Conservation (phyloP, 495 filamentous ascomycete genomes). For the Pseudevernia furfuracea region DNA sequence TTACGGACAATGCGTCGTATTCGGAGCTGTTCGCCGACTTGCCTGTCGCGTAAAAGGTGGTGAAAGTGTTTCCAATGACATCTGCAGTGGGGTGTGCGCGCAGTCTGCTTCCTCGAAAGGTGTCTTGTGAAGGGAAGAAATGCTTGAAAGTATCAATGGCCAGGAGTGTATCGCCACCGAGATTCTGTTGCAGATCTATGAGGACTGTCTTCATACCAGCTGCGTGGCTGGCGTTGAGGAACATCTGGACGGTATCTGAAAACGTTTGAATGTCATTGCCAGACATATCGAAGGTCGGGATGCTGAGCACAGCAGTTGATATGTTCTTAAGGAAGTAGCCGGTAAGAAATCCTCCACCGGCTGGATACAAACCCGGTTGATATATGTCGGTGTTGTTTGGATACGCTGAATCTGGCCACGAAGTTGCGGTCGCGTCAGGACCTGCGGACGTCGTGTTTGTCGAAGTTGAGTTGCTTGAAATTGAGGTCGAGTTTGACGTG, state of each 20-base stretch:
- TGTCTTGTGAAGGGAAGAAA: conserved; percentile 41
- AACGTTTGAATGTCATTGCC: conserved; percentile 30
- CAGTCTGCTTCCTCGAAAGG: conserved; percentile 37
- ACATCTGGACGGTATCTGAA: conserved; percentile 32
- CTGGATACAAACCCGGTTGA: conserved; percentile 27
- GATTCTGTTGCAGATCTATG: conserved; percentile 46
- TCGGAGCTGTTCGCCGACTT: conserved; percentile 14
- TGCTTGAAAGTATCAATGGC: conserved; percentile 43
- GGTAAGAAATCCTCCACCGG: conserved; percentile 31
- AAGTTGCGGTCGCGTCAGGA: no score
- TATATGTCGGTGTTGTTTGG: conserved; percentile 28
- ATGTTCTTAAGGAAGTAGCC: conserved; percentile 37
- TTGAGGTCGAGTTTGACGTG: no score
- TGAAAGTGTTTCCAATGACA: conserved; percentile 36
- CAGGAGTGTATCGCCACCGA: conserved; percentile 35
- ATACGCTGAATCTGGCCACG: conserved; percentile 30
- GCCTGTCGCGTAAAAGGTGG: conserved; percentile 28
- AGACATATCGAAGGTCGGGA: conserved; percentile 39
- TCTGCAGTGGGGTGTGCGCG: conserved; percentile 38
- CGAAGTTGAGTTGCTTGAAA: no score
- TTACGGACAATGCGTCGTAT: conserved; percentile 24
- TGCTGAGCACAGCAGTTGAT: conserved; percentile 40
- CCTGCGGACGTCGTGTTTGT: no score
- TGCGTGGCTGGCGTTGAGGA: conserved; percentile 32
- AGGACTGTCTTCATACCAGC: conserved; percentile 37